Conservation (phyloP, 2,329 filamentous ascomycete species). For the Talaromyces sp. region DNA sequence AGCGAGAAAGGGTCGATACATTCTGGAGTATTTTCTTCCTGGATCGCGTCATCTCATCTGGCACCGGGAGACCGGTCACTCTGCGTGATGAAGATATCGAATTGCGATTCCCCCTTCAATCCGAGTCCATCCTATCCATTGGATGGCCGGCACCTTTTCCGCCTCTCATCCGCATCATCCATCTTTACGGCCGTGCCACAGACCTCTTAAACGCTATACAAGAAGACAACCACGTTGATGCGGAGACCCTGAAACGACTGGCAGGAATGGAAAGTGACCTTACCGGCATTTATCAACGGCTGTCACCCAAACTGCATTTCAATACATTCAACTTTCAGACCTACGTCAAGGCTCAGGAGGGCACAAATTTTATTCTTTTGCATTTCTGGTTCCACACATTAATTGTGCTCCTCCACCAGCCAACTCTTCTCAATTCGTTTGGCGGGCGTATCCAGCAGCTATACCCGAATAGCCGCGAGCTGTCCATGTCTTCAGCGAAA, state of each 20-base stretch:
- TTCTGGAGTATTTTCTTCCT: constrained; percentile 90
- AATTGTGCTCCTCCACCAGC: constrained; percentile 80
- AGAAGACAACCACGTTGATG: constrained; percentile 67
- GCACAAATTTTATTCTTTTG: constrained; percentile 79
- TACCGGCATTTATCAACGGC: constrained; percentile 67
- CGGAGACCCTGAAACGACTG: constrained; percentile 67
- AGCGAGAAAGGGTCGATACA: constrained; percentile 78
- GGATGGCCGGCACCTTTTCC: constrained; percentile 76
- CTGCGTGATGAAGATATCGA: constrained; percentile 82
- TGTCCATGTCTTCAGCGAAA: constrained; percentile 84
- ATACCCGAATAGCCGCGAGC: constrained; percentile 72
- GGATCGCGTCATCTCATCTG: constrained; percentile 81
- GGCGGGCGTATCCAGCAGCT: constrained; percentile 65
- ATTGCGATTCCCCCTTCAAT: constrained; percentile 60
- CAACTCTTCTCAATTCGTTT: constrained; percentile 75
- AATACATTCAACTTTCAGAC: constrained; percentile 82
- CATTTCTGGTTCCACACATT: constrained; percentile 88
- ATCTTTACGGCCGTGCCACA: constrained; percentile 78
- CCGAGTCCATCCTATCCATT: constrained; percentile 50
- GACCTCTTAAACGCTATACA: constrained; percentile 76
- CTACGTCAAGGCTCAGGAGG: constrained; percentile 74
- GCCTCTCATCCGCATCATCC: constrained; percentile 75
- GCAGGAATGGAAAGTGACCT: constrained; percentile 76
- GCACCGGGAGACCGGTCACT: constrained; percentile 78
- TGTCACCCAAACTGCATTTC: constrained; percentile 73